Evolutionary conservation across 2,329 filamentous ascomycete species (phyloP), one percentile per base, ranked within the genome.

Genomic region (Tolypocladium tropicale): DNA sequence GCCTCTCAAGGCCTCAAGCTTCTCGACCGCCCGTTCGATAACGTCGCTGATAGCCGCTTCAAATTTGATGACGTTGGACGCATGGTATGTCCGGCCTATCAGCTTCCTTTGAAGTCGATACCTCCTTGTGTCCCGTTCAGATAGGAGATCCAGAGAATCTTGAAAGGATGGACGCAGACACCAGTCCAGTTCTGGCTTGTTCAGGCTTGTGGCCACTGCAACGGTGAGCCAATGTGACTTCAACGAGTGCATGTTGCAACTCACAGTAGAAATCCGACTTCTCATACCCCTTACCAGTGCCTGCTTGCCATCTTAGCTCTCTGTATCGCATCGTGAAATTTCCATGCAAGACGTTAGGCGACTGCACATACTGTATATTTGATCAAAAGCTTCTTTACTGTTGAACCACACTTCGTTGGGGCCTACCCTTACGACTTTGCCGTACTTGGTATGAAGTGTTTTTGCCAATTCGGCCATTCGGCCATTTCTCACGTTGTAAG

Each of bases 361-460:
- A 2, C 28, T 32, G 37, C 2, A 62, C 72, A 21, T 58, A 78
- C 77, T 67, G 63, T 81, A 81, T 9, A 80, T 77, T 1, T 67
- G 61, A 55, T 72, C 72, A 57, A 76, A 79, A 0, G 74, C 78
- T 52, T 78, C 76, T 25, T 64, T 69, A 3, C 72, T 77, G 56
- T 76, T 67, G 32, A 81, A 76, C 75, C 78, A 81, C 6, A 82
- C 70, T 61, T 82, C 79, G 36, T 79, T 73, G 0, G 80, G 79
- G 0, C 76, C 76, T 9, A 82, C 73, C 0, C 80, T 72, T n/a
- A 83, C 80, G 2, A 73, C 67, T 0, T 76, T 72, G 0, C 80
- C 80, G 57, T 81, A 81, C 12, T 57, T 64, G 0, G 61, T 57
- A 55, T 81, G 79, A n/a, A 82, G 59, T 0, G 65, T 68, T 61